Base-by-base conservation (phyloP, 306 rosid genomes). In the Elaeagnus macrophylla region DNA sequence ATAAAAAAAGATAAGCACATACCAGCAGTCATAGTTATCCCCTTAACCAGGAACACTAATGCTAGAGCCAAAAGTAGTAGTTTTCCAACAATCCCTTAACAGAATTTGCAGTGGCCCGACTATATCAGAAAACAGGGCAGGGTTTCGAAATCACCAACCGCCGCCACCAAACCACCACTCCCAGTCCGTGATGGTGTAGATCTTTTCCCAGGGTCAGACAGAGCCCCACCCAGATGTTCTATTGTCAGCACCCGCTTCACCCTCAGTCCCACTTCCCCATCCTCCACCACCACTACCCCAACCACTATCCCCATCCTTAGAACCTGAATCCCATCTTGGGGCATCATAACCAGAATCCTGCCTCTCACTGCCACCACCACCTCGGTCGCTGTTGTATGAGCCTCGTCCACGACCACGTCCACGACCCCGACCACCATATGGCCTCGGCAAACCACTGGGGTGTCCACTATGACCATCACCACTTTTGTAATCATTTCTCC, bases 401-500 rank as follows among this genome's bases (percentile, higher is more conserved):
- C 94, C 97, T 56, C 94, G 81, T 14, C 93, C 95, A 42, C 84
- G 86, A 4, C 89, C 89, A 15, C 79, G 89, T 0, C 88, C 93
- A 12, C 62, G 61, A 0, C 76, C 72, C 0, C 32, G 32, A 25
- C 32, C 32, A 14, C 94, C 84, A 25, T 78, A 72, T 20, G 99
- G 95, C 60, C 89, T 86, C 50, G 99, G 99, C 45, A 78, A 68
- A 64, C 99, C 96, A 57, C 99, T 91, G 10, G 97, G 95, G 72
- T 83, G 95, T 51, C 73, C 94, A 60, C 79, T 85, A 9, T 73
- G 78, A 69, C 79, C 72, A 54, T 79, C 77, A 51, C 70, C 78
- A 67, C 68, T 78, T 69, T 91, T 73, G 57, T 73, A 71, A 47
- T 86, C 90, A 67, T 56, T 66, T 37, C 86, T 56, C 6, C 94